Base-by-base conservation (phyloP, 1,139 yeast species). In the Magnusiomyces magnusii region DNA sequence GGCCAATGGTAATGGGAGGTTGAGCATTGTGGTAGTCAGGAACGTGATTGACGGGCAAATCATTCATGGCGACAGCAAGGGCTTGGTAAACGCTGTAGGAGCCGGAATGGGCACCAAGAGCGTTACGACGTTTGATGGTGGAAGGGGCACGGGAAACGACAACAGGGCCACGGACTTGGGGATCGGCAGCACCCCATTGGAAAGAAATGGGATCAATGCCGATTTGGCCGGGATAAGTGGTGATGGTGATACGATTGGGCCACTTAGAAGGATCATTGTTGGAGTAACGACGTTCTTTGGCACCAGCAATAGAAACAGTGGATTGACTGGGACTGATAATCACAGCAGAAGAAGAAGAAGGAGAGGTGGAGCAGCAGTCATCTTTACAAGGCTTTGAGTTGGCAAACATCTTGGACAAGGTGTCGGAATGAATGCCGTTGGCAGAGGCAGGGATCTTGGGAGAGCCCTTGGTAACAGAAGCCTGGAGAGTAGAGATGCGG, bases 71-170 rank as follows among this genome's bases (percentile, higher is more conserved):
- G 54, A 81, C 79, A 2, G 85, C 85, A 58, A 83, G 71, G 2
- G 86, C 86, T 64, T 81, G 85, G 70, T 83, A 83, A 57, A 82
- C 76, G 31, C 82, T 77, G 65, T 83, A 83, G 19, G 85, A 80
- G 36, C 87, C 86, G 5, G 84, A 75, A 63, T 81, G 84, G 9
- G 85, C 84, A 55, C 87, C 87, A 63, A 82, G 79, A 42, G 85
- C 86, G 58, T 79, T 77, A 44, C 78, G 76, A 60, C 73, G 71
- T 61, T 72, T 71, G 59, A 73, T 62, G 34, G 73, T 65, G 17
- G 68, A 61, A 21, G 68, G 65, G 23, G 65, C 63, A 65, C 84
- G 78, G 1, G 84, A 76, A n/a, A 79, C 81, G 34, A 81, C 80
- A 51, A 82, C 69, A 2, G 86, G 85, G 15, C 86, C 86, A 65